Conservation (phyloP, 2,329 filamentous ascomycete species). For the Stagonosporopsis tanaceti region DNA sequence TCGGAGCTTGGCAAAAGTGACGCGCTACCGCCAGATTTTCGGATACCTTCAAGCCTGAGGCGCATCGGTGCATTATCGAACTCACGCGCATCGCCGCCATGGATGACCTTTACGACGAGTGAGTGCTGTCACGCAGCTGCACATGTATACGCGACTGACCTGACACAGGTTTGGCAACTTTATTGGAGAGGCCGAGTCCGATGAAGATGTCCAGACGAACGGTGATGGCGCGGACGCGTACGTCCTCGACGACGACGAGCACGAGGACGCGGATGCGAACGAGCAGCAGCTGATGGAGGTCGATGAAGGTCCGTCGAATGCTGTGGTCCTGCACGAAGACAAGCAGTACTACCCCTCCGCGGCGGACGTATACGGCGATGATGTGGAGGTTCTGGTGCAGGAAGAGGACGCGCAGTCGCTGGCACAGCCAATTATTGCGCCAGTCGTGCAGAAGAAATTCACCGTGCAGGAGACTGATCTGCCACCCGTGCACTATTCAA, state of each 20-base stretch:
- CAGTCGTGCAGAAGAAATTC: conserved; percentile 95
- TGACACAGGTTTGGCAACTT: conserved; percentile 88
- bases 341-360: conserved; percentile 99
- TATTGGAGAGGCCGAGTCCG: conserved; percentile 92
- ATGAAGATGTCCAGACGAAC: conserved; percentile 82
- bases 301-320: conserved; percentile 91
- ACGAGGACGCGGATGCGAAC: conserved; percentile 56
- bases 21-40: conserved; percentile 39
- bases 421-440: conserved; percentile 90
- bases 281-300: conserved; percentile 93
- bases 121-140: conserved; percentile 28
- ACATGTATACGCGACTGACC: conserved; percentile 25
- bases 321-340: conserved; percentile 97
- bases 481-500: conserved; percentile 85
- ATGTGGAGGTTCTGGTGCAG: conserved; percentile 94
- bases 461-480: conserved; percentile 90
- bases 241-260: conserved; percentile 73
- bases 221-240: conserved; percentile 82
- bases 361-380: conserved; percentile 90
- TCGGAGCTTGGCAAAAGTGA: conserved; percentile 17
- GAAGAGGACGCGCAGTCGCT: conserved; percentile 97
- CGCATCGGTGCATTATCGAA: conserved; percentile 27
- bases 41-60: conserved; percentile 36
- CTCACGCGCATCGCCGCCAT: conserved; percentile 58
- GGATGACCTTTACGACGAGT: conserved; percentile 99